Conservation (phyloP, 2,329 filamentous ascomycete species). For the Ceratocystis alfenasii region DNA sequence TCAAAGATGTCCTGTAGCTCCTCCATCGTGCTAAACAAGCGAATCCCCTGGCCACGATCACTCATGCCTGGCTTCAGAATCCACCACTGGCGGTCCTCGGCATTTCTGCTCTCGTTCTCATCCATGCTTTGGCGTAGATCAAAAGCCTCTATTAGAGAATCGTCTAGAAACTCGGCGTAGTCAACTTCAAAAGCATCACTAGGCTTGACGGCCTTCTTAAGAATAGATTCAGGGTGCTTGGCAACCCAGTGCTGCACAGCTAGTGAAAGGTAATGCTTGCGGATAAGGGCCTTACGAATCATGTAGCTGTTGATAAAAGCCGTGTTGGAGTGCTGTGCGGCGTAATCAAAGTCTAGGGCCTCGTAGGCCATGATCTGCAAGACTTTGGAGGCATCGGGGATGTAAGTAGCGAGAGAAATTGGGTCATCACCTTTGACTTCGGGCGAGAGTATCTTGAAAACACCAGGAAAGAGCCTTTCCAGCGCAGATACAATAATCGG, state of each 20-base stretch:
- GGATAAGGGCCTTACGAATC: conserved; percentile 89
- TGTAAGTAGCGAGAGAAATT: conserved; percentile 30
- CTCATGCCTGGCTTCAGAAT: conserved; percentile 97
- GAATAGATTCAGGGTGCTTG: conserved; percentile 62
- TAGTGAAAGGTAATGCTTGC: conserved; percentile 83
- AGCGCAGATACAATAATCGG: conserved; percentile 70
- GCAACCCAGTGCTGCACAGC: conserved; percentile 76
- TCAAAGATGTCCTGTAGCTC: conserved; percentile 83
- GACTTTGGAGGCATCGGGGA: conserved; percentile 35
- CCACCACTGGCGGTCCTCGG: conserved; percentile 67
- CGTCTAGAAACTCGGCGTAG: conserved; percentile 92
- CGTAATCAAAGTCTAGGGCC: conserved; percentile 68
- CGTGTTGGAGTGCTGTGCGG: conserved; percentile 47
- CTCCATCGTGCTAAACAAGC: conserved; percentile 73
- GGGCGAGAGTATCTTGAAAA: conserved; percentile 38
- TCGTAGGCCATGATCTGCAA: conserved; percentile 84
- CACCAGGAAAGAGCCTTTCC: conserved; percentile 46
- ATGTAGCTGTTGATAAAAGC: conserved; percentile 79
- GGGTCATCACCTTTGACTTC: conserved; percentile 26
- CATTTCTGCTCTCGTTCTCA: conserved; percentile 40
- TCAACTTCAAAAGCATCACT: conserved; percentile 86
- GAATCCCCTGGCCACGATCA: conserved; percentile 85
- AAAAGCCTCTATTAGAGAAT: conserved; percentile 79
- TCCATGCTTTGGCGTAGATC: conserved; percentile 71
- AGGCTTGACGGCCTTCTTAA: conserved; percentile 60